A percentile compares a stretch with the other conserved stretches of the same genome.
phyloP scores from a whole-genome alignment of 176 grass and related monocot species.

The Pontederia paniculata region DNA sequence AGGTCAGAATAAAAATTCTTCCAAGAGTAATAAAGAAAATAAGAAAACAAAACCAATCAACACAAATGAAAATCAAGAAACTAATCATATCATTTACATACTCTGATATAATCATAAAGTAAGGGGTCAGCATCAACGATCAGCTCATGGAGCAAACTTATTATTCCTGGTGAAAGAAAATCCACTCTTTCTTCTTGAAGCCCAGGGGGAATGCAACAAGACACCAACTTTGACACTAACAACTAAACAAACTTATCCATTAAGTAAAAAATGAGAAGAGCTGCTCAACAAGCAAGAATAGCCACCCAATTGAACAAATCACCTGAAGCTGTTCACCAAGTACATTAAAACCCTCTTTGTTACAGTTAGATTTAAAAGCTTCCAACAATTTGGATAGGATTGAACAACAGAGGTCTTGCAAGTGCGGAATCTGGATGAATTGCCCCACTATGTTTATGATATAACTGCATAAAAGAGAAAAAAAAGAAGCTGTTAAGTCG shows the following conservation, averaged over 20 bases:
- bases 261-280: not conserved
- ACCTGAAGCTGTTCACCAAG: constrained; percentile 94
- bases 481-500: not conserved
- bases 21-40: not conserved
- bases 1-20: not conserved
- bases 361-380: constrained; percentile 39
- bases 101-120: constrained; percentile 83
- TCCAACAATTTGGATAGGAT: constrained; percentile 66
- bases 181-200: constrained; percentile 23
- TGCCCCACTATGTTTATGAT: constrained; percentile 79
- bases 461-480: constrained; percentile 51
- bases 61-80: no score
- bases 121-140: constrained; percentile 60
- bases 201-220: constrained; percentile 51
- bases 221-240: constrained; percentile 75
- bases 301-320: constrained; percentile 9
- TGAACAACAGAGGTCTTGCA: constrained; percentile 72
- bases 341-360: constrained; percentile 42
- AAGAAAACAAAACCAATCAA: not conserved
- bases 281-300: not conserved
- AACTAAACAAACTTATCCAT: constrained; percentile 34
- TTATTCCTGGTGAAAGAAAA: constrained; percentile 41
- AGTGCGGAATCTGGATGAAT: constrained; percentile 35
- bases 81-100: constrained; percentile 28
- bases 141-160: constrained; percentile 73